A percentile compares a stretch with the other conserved stretches of the same genome.
phyloP scores from a whole-genome alignment of 1,284 basidiomycete genomes.

The Agaricales sp. region DNA sequence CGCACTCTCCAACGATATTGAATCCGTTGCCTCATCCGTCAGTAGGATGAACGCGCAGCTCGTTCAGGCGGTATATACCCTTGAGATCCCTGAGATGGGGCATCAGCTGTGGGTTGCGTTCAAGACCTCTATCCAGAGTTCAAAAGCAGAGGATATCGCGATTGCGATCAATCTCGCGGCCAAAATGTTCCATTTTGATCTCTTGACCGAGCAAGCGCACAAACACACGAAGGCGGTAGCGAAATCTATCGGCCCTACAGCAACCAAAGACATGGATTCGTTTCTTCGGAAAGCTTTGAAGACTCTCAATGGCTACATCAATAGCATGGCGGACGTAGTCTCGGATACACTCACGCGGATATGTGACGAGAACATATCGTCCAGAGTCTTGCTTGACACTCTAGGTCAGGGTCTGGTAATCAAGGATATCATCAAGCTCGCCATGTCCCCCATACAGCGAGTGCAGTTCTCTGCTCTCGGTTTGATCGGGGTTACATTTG shows the following conservation, averaged over 20 bases:
- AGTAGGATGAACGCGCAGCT: conserved; percentile 27
- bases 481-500: conserved; percentile 72
- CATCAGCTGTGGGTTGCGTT: conserved; percentile 56
- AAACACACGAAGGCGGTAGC: conserved; percentile 24
- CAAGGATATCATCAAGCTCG: conserved; percentile 50
- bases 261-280: conserved; percentile 4
- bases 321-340: not conserved
- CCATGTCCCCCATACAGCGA: conserved; percentile 73
- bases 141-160: conserved; percentile 47
- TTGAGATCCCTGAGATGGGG: not conserved
- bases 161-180: conserved; percentile 48
- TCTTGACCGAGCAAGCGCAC: conserved; percentile 43
- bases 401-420: conserved; percentile 42
- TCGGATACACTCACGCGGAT: conserved; percentile 19
- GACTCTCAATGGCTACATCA: not conserved
- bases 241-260: conserved; percentile 13
- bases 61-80: conserved; percentile 15
- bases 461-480: conserved; percentile 67
- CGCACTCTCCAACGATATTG: conserved; percentile 34
- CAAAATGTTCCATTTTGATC: conserved; percentile 56
- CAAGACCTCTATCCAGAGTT: conserved; percentile 47
- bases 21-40: conserved; percentile 28
- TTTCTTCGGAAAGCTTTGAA: not conserved
- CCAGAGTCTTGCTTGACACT: conserved; percentile 38
- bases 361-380: conserved; percentile 44